Evolutionary conservation across 768 basidiomycete species (phyloP).

Genomic region (Naganishia onofrii): DNA sequence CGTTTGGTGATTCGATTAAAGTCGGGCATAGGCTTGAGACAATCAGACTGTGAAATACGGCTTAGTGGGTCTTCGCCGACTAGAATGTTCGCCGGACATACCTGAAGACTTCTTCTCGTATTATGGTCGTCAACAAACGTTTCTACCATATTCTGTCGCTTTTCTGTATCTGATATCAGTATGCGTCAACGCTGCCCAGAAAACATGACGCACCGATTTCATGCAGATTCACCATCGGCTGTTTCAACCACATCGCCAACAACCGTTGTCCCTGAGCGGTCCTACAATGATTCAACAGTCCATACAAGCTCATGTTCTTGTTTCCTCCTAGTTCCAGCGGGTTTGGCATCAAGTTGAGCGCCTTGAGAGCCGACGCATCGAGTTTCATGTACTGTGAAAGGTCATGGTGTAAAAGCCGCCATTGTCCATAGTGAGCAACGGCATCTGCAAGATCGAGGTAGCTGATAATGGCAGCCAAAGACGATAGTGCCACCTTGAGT

Average conservation of each 20-base stretch:
- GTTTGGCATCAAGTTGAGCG: constrained; percentile 77
- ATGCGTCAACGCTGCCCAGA: not conserved
- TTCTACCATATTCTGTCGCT: constrained; percentile 83
- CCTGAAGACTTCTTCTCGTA: constrained; percentile 70
- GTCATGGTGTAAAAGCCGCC: constrained; percentile 79
- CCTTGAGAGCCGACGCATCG: constrained; percentile 88
- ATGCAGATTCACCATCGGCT: constrained; percentile 88
- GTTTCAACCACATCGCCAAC: constrained; percentile 89
- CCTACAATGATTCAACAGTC: constrained; percentile 90
- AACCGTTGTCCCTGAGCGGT: constrained; percentile 88
- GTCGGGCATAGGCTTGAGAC: constrained; percentile 87
- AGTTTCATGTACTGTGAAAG: constrained; percentile 91
- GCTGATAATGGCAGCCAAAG: constrained; percentile 73
- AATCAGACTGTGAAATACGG: constrained; percentile 64
- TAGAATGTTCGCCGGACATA: constrained; percentile 46
- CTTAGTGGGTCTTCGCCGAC: not conserved
- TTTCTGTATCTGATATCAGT: constrained; percentile 57
- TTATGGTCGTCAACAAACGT: constrained; percentile 76
- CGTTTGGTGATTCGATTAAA: constrained; percentile 86
- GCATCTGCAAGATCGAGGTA: constrained; percentile 80
- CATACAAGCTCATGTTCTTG: constrained; percentile 82
- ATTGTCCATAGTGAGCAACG: constrained; percentile 72
- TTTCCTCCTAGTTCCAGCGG: constrained; percentile 64
- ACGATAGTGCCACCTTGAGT: constrained; percentile 71
- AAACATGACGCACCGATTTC: constrained; percentile 69